Percentiles rank a stretch among this genome's conserved stretches.
phyloP scores from a whole-genome alignment of 1,284 basidiomycete genomes.

The Austroboletus olivaceoglutinosus region DNA sequence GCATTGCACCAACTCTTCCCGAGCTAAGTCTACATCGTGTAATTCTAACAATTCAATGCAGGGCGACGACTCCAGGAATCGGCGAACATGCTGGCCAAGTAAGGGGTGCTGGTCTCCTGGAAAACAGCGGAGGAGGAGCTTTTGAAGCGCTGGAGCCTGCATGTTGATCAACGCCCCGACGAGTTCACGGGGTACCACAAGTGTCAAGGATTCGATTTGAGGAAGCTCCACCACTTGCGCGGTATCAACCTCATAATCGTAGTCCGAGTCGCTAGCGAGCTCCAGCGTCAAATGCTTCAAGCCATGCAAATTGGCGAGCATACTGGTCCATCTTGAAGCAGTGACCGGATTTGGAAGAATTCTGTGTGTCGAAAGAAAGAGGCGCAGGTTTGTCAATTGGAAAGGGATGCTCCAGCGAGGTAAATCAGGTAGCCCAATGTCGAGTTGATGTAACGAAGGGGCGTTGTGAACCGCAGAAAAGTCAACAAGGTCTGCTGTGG shows the following conservation, averaged over 20 bases:
- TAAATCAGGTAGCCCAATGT: conserved; percentile 24
- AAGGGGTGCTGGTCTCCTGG: conserved; percentile 24
- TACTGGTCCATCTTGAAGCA: conserved; percentile 27
- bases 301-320: conserved; percentile 35
- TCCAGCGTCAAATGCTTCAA: conserved; percentile 43
- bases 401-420: conserved; percentile 24
- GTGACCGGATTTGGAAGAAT: conserved; percentile 10
- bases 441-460: conserved; percentile 18
- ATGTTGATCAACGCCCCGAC: conserved; percentile 46
- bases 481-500: conserved; percentile 17
- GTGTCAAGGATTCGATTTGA: conserved; percentile 39
- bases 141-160: conserved; percentile 41
- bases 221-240: conserved; percentile 37
- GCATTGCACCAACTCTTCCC: conserved; percentile 41
- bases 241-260: conserved; percentile 34
- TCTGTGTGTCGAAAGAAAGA: conserved; percentile 16
- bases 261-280: conserved; percentile 37
- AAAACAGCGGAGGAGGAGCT: conserved; percentile 44
- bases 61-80: conserved; percentile 45
- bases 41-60: conserved; percentile 52
- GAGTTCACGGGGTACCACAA: conserved; percentile 44
- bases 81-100: conserved; percentile 38
- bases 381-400: conserved; percentile 19
- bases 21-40: conserved; percentile 52
- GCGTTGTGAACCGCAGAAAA: conserved; percentile 25